Evolutionary conservation across 495 filamentous ascomycete genomes (phyloP), one percentile per base, ranked within the genome.

Genomic region (Hyaloscypha variabilis): DNA sequence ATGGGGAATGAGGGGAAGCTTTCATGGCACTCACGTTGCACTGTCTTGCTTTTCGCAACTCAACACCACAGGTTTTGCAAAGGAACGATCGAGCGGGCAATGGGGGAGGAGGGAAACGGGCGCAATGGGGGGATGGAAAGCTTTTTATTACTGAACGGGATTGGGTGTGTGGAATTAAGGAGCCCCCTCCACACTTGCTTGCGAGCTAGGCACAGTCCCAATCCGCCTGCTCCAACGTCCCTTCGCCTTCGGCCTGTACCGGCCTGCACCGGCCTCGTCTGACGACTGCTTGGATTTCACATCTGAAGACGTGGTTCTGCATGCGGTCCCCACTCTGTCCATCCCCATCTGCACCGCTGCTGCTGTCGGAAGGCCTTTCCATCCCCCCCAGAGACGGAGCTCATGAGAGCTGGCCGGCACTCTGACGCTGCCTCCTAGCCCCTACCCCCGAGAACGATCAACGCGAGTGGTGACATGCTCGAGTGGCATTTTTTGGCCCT

Each of bases 141-240:
- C 25, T 13, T 64, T 64, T 64, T 64, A 64, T 64, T 64, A 28
- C 57, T 59, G 31, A 2, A 59, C 57, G 21, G 57, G n/a, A 59
- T 39, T 59, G 13, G 54, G 25, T 58, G 54, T 29, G 30, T 54
- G 51, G 51, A 54, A 46, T 14, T 17, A 28, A 54, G 51, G 26
- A 23, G n/a, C n/a, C 51, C 51, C 51, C 51, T 54, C 51, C 21
- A 54, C 51, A 54, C 10, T n/a, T n/a, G n/a, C 51, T 25, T 21
- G 25, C 49, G 23, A 54, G 51, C 51, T 54, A 54, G 25, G 23
- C 19, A 39, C 14, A 46, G 57, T n/a, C 8, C 39, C 29, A 29
- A 24, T 51, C 8, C 49, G 6, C 52, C 24, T 25, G 26, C 28
- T 23, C 51, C 29, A 36, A 58, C 0, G 21, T 26, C 11, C 21